phyloP scores from a whole-genome alignment of 176 grass and related monocot genomes.

The Luzula sylvatica region DNA sequence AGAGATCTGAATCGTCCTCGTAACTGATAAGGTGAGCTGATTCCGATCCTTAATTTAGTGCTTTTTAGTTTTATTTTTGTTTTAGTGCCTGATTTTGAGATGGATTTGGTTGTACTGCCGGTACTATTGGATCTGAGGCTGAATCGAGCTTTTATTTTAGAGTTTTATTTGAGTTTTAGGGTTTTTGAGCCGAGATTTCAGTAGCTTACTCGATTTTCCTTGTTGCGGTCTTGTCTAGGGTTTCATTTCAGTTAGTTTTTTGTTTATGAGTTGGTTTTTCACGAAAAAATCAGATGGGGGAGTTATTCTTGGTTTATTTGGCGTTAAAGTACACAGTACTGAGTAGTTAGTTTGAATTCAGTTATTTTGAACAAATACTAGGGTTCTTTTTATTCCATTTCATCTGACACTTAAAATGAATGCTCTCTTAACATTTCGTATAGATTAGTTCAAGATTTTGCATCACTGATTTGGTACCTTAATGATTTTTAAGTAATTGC shows the following conservation, averaged over 20 bases:
- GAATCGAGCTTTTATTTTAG: neutral
- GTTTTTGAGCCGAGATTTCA: neutral
- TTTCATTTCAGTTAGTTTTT: neutral
- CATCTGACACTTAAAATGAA: neutral
- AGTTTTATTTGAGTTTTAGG: constrained; percentile 1
- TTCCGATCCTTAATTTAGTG: neutral
- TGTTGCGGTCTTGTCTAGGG: constrained; percentile 9
- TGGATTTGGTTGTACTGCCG: neutral
- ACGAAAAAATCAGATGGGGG: neutral
- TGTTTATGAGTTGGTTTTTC: neutral
- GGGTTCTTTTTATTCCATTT: neutral
- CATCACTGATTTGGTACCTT: no score
- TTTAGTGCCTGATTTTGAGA: neutral
- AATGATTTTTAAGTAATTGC: no score
- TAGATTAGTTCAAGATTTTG: no score
- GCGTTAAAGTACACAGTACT: neutral
- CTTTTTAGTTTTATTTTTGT: neutral
- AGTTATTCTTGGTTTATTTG: neutral
- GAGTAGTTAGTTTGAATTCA: neutral
- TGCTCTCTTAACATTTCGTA: neutral
- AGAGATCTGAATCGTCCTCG: neutral
- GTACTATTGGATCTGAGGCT: neutral
- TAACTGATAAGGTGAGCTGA: neutral
- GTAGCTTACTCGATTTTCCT: neutral
- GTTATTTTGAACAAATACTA: neutral